These are phyloP conservation scores for Diaporthe nobilis DNA, from an alignment of 2,329 filamentous ascomycete genomes.

Conservation along the genomic window DNA sequence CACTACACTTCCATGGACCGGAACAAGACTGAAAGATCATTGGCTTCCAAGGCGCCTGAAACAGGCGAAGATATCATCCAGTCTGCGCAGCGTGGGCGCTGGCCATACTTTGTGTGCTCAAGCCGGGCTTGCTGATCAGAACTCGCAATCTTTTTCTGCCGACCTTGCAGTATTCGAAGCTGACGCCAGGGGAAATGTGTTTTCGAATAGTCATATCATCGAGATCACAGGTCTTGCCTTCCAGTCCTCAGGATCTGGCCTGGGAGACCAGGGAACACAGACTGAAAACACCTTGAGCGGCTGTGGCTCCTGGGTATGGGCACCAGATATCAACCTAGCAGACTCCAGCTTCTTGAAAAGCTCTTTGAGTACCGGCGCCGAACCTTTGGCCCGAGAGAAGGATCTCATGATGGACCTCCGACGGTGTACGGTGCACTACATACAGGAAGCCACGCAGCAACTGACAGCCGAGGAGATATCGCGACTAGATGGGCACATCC, in stretches of 20 bases:
- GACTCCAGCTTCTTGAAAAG: neutral
- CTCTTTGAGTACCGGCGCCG: neutral
- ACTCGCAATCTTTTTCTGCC: neutral
- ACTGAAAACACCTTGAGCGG: neutral
- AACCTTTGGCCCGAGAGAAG: neutral
- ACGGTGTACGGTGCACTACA: neutral
- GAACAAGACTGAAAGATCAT: neutral
- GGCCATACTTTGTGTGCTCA: neutral
- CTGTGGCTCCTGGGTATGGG: neutral
- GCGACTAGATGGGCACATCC: neutral
- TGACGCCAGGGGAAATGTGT: neutral
- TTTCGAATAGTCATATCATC: neutral
- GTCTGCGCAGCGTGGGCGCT: neutral
- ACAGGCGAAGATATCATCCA: neutral
- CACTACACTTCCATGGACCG: neutral
- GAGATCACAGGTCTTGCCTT: neutral
- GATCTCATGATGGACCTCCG: neutral
- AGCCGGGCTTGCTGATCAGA: neutral
- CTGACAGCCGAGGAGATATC: neutral
- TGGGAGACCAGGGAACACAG: neutral
- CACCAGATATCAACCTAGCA: neutral
- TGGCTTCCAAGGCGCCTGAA: neutral
- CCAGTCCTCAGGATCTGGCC: neutral
- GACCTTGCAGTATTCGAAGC: neutral
- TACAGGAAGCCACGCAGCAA: neutral